Evolutionary conservation across 352 stramenopile species (phyloP), one percentile per base, ranked within the genome.

Genomic region (Globisporangium recalcitrans): DNA sequence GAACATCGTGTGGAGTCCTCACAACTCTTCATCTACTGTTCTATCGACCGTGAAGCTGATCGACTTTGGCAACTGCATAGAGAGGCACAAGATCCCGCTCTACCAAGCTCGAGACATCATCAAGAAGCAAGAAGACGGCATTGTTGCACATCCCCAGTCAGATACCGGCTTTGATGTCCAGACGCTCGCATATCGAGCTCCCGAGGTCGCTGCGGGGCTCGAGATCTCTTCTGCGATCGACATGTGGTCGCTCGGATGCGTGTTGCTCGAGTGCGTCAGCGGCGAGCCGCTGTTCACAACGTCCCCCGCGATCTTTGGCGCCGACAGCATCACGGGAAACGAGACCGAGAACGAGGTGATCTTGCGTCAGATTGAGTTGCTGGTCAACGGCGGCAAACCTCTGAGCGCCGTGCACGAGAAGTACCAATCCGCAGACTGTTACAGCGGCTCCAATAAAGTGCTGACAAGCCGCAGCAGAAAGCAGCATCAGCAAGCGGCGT

Each of bases 1-100:
- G 51, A 92, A 92, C 62, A 75, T 92, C 24, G 70, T 79, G 58
- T 71, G 62, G 52, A 27, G 27, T 31, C 27, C 27, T 31, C 27
- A 31, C 27, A 31, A 31, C 27, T 31, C 52, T 67, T 53, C 26
- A 0, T 3, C 42, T 4, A 31, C 56, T 5, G 27, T 5, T 4
- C 65, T n/a, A 58, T 49, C 60, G 10, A 49, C 22, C 9, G 66
- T 90, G 22, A 88, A 87, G 68, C 72, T 92, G 22, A 74, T 89
- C 44, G 83, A 92, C 72, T 88, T 90, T 78, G 83, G 83, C 19
- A 92, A 92, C 57, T 87, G 79, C 48, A 71, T 92, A 29, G 74
- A 87, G 52, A 60, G 36, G 14, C 65, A 58, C 21, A 65, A 82
- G 60, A 56, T 87, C 24, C 58, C 60, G 4, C 52, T 76, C 36